phyloP scores from a whole-genome alignment of 306 rosid genomes.

The Citrullus amarus region DNA sequence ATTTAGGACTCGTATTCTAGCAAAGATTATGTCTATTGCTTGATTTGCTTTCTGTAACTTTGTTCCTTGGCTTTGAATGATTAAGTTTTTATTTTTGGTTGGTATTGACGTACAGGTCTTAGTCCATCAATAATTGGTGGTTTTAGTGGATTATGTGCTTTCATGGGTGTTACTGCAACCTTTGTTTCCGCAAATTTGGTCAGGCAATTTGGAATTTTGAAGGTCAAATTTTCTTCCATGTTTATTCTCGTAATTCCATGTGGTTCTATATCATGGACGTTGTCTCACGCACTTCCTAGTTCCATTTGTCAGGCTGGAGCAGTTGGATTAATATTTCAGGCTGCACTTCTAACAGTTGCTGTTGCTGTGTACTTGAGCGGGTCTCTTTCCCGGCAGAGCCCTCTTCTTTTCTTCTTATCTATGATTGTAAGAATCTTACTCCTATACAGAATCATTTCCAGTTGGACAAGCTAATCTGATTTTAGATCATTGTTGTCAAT shows the following conservation, averaged over 20 bases:
- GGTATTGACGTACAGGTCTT: slow-evolving; percentile 38
- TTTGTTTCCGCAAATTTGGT: slow-evolving; percentile 79
- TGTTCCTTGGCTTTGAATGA: neutral
- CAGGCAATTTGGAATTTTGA: slow-evolving; percentile 65
- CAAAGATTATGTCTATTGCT: neutral
- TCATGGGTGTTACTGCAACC: slow-evolving; percentile 96
- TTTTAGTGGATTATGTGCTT: slow-evolving; percentile 82
- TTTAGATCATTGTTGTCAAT: neutral
- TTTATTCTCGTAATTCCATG: slow-evolving; percentile 2
- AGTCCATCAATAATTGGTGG: slow-evolving; percentile 84
- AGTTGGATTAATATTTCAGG: slow-evolving; percentile 82
- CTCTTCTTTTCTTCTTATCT: slow-evolving; percentile 66
- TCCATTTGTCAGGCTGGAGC: slow-evolving; percentile 72
- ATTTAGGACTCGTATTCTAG: neutral
- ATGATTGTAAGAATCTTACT: slow-evolving; percentile 55
- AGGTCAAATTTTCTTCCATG: slow-evolving; percentile 34
- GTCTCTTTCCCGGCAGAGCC: slow-evolving; percentile 52
- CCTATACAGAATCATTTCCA: neutral
- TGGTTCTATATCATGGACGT: slow-evolving; percentile 3
- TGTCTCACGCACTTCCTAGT: slow-evolving; percentile 12
- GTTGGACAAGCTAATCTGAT: neutral
- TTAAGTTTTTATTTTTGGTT: neutral
- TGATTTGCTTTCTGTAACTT: neutral
- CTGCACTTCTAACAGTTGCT: slow-evolving; percentile 76
- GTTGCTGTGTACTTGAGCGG: slow-evolving; percentile 80